A percentile compares a stretch with the other conserved stretches of the same genome.
phyloP scores from a whole-genome alignment of 345 rosid genomes.

The Turritis glabra region DNA sequence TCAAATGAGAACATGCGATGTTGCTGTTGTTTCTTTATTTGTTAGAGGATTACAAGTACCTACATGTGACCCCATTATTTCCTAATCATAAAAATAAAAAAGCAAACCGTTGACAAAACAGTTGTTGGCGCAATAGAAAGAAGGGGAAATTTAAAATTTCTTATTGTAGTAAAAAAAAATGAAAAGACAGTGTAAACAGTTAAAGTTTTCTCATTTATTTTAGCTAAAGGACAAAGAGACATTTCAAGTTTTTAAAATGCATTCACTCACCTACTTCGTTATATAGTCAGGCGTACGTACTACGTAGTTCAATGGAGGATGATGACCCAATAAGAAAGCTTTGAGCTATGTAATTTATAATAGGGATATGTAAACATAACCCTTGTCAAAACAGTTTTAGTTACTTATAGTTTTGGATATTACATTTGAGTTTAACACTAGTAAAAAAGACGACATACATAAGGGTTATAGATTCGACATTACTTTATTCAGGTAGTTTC shows the following conservation, averaged over 20 bases:
- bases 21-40: conserved; percentile 33
- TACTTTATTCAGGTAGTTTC: conserved; percentile 25
- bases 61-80: conserved; percentile 43
- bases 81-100: conserved; percentile 33
- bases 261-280: conserved; percentile 1
- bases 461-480: conserved; percentile 13
- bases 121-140: background rate
- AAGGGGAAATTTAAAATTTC: background rate
- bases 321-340: background rate
- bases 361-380: conserved; percentile 7
- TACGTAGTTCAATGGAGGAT: background rate
- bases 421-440: background rate
- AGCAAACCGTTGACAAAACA: conserved; percentile 40
- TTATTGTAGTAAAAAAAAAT: conserved; percentile 21
- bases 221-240: conserved; percentile 16
- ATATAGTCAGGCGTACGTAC: background rate
- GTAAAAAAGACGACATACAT: background rate
- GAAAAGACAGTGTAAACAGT: conserved; percentile 13
- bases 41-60: conserved; percentile 24
- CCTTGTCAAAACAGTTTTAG: background rate
- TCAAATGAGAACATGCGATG: conserved; percentile 41
- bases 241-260: conserved; percentile 12
- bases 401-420: background rate
- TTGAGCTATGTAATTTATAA: conserved; percentile 1
- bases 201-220: background rate